Conservation (phyloP, 345 rosid genomes). For the Euphorbia peplus region DNA sequence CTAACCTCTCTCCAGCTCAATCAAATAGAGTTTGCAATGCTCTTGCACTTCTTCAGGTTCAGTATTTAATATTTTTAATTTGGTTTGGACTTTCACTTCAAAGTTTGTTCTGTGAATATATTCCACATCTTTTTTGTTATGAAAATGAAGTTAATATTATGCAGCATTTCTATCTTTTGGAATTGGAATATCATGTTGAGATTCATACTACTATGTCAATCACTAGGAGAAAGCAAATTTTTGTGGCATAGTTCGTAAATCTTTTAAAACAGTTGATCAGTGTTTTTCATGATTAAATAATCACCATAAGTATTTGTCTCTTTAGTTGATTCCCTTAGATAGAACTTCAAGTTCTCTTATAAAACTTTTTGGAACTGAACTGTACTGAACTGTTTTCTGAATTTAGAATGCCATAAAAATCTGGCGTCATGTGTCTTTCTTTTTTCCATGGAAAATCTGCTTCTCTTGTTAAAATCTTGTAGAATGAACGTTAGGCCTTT, state of each 20-base stretch:
- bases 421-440: not conserved
- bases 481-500: not conserved
- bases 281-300: too few relatives aligned
- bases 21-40: slow-evolving; percentile 98
- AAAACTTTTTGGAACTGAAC: not conserved
- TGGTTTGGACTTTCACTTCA: not conserved
- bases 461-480: not conserved
- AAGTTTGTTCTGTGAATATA: slow-evolving; percentile 3
- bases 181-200: not conserved
- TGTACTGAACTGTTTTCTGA: too few relatives aligned
- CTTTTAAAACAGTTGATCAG: not conserved
- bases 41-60: slow-evolving; percentile 97
- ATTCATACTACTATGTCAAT: slow-evolving; percentile 7
- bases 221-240: not conserved
- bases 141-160: not conserved
- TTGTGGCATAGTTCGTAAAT: not conserved
- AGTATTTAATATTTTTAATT: not conserved
- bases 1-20: slow-evolving; percentile 79
- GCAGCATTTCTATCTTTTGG: not conserved
- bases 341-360: too few relatives aligned
- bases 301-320: too few relatives aligned
- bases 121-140: not conserved
- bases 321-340: too few relatives aligned
- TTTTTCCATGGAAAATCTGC: not conserved
- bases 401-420: too few relatives aligned